Evolutionary conservation across 2,329 filamentous ascomycete species (phyloP).

Genomic region (Colletotrichum sp.): DNA sequence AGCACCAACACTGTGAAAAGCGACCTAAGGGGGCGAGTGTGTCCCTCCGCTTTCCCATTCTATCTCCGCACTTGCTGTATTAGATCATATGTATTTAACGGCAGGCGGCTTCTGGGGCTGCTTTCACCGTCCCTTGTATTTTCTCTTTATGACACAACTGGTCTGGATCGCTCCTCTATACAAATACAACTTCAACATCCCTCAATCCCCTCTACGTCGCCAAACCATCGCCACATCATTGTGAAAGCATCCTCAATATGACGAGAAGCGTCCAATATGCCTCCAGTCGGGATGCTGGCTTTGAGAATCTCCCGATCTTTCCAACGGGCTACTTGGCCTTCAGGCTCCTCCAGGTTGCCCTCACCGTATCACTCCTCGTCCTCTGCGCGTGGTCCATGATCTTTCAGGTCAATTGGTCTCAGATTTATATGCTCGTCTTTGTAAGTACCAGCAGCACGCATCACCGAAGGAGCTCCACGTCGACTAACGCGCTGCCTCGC

Average conservation of each 20-base stretch:
- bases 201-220: neutral
- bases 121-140: neutral
- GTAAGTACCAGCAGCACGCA: conserved; percentile 35
- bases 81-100: neutral
- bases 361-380: conserved; percentile 50
- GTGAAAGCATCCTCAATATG: neutral
- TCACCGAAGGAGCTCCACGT: neutral
- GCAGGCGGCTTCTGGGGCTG: neutral
- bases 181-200: neutral
- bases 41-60: neutral
- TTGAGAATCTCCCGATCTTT: neutral
- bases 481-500: neutral
- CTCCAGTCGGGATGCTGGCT: neutral
- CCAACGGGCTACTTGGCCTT: neutral
- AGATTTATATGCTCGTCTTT: conserved; percentile 33
- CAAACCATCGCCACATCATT: neutral
- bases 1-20: neutral
- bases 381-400: conserved; percentile 40
- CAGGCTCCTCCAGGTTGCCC: conserved; percentile 42
- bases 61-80: neutral
- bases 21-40: neutral
- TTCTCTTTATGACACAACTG: no score
- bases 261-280: neutral
- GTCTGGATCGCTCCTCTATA: neutral
- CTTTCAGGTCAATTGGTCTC: no score